These are phyloP conservation scores for Coemansia sp. DNA, from an alignment of 192 early-diverging fungal species.

Conservation along the genomic window DNA sequence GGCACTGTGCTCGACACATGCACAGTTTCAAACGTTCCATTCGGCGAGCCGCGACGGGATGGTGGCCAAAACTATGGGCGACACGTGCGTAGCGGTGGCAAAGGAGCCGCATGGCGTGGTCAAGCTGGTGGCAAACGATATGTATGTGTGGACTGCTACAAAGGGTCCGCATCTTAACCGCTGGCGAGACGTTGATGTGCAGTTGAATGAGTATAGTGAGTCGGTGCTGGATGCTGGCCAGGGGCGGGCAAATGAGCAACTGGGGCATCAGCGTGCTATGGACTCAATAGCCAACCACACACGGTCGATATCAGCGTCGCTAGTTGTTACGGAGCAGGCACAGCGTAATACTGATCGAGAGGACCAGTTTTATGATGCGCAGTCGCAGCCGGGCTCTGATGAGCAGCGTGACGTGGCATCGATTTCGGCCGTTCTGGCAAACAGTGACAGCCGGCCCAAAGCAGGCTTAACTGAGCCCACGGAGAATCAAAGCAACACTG, in stretches of 20 bases:
- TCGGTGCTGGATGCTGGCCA: constrained; percentile 23
- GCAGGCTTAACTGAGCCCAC: background rate
- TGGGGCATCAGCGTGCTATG: constrained; percentile 19
- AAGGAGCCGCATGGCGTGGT: constrained; percentile 80
- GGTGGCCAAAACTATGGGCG: constrained; percentile 78
- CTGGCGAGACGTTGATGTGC: constrained; percentile 59
- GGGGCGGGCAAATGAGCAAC: background rate
- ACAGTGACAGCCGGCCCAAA: background rate
- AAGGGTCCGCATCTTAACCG: constrained; percentile 78
- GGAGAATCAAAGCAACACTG: background rate
- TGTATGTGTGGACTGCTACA: constrained; percentile 92
- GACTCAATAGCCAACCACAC: constrained; percentile 1
- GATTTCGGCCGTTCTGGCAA: constrained; percentile 3
- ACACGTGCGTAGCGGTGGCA: constrained; percentile 76
- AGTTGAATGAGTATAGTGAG: background rate
- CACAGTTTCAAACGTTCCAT: constrained; percentile 87
- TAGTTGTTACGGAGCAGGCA: constrained; percentile 34
- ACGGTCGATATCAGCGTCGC: constrained; percentile 14
- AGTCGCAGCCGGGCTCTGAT: constrained; percentile 4
- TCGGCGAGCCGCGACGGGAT: constrained; percentile 89
- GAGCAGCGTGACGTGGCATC: constrained; percentile 7
- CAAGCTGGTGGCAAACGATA: constrained; percentile 82
- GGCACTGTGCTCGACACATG: constrained; percentile 84
- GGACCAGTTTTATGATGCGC: constrained; percentile 25
- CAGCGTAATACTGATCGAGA: constrained; percentile 26